Conservation (phyloP, 2,329 filamentous ascomycete genomes). For the Neonectria hederae region DNA sequence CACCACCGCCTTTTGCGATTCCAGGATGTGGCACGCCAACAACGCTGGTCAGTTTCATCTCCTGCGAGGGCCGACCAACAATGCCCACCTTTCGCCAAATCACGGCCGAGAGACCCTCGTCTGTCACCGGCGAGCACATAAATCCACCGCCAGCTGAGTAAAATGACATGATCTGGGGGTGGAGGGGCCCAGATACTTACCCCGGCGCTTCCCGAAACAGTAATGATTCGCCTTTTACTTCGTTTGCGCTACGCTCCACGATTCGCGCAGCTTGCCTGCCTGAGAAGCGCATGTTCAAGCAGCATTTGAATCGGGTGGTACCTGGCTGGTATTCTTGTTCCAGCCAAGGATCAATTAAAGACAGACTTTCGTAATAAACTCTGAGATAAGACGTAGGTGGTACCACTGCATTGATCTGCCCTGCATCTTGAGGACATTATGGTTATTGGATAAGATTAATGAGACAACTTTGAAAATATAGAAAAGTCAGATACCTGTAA, state of each 20-base stretch:
- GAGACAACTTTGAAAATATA: too few species aligned
- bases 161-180: neutral
- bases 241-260: neutral
- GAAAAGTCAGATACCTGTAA: too few species aligned
- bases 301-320: too few species aligned
- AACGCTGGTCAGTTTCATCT: neutral
- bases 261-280: too few species aligned
- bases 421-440: too few species aligned
- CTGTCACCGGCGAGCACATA: neutral
- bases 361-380: too few species aligned
- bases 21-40: neutral
- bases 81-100: neutral
- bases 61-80: neutral
- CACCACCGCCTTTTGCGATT: neutral
- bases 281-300: too few species aligned
- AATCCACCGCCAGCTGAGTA: neutral
- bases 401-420: too few species aligned
- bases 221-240: neutral
- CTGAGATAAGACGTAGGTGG: too few species aligned
- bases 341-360: too few species aligned
- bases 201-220: neutral
- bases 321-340: too few species aligned
- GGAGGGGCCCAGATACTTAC: neutral
- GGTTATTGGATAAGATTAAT: too few species aligned
- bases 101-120: neutral